A percentile compares a stretch with the other conserved stretches of the same genome.
phyloP scores from a whole-genome alignment of 2,329 filamentous ascomycete species.

The Claviceps sp. region DNA sequence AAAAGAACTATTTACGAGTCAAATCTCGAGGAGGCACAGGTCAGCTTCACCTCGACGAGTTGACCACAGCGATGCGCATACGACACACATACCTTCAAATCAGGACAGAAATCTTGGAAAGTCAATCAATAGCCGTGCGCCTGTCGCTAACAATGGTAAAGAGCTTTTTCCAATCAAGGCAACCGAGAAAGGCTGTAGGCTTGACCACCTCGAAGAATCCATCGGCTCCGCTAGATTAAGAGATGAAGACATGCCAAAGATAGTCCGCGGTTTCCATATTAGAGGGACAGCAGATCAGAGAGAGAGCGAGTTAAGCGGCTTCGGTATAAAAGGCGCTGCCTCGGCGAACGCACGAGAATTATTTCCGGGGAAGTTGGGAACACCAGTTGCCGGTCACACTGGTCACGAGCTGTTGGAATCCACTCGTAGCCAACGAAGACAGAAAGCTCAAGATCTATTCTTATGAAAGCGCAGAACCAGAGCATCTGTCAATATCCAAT shows the following conservation, averaged over 20 bases:
- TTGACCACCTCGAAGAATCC: conserved; percentile 25
- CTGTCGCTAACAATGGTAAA: conserved; percentile 17
- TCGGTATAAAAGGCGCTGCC: conserved; percentile 54
- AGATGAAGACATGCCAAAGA: conserved; percentile 34
- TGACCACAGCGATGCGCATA: conserved; percentile 26
- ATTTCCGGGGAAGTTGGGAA: conserved; percentile 49
- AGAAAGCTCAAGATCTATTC: conserved; percentile 62
- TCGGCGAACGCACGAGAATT: conserved; percentile 43
- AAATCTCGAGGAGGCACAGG: conserved; percentile 25
- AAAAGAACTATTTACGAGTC: conserved; percentile 51
- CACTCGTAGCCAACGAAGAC: conserved; percentile 39
- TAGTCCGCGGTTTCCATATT: conserved; percentile 48
- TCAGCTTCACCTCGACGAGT: conserved; percentile 39
- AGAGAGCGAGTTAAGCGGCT: conserved; percentile 31
- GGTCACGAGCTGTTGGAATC: conserved; percentile 56
- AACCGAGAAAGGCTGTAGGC: conserved; percentile 16
- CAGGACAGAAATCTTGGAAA: conserved; percentile 23
- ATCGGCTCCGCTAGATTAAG: conserved; percentile 24
- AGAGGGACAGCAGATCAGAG: conserved; percentile 40
- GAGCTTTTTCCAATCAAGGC: conserved; percentile 27
- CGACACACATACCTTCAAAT: conserved; percentile 19
- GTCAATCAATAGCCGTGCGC: conserved; percentile 20
- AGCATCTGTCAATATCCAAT: background rate
- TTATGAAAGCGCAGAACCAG: conserved; percentile 26
- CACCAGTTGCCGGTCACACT: conserved; percentile 49